phyloP scores from a whole-genome alignment of 2,329 filamentous ascomycete genomes.

The Stachybotrys echinatus region DNA sequence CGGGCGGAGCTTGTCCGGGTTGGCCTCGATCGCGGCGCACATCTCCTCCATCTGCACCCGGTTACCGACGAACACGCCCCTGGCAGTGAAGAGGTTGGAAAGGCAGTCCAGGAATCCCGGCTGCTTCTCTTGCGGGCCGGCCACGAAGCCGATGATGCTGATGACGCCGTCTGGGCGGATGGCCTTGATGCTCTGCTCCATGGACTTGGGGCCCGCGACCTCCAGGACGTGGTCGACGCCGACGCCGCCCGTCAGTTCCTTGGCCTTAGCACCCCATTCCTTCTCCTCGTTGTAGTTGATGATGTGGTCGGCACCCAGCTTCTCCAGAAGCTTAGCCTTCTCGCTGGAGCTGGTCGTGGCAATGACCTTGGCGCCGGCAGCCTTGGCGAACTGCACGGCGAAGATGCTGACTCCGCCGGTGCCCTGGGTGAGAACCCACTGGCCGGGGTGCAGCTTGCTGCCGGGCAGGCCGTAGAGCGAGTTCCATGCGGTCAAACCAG shows the following conservation, averaged over 20 bases:
- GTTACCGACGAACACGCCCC: constrained; percentile 42
- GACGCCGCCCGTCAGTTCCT: constrained; percentile 33
- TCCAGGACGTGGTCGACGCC: constrained; percentile 45
- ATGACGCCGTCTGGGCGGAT: constrained; percentile 42
- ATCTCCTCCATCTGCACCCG: constrained; percentile 46
- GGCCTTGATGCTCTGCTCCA: constrained; percentile 38
- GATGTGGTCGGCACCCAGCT: constrained; percentile 43
- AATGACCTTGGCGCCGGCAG: constrained; percentile 41
- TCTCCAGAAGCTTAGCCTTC: constrained; percentile 37
- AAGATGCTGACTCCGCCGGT: constrained; percentile 66
- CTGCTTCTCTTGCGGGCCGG: constrained; percentile 17
- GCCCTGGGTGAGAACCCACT: constrained; percentile 62
- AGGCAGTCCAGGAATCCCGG: constrained; percentile 28
- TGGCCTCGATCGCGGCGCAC: constrained; percentile 41
- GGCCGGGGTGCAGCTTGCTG: constrained; percentile 43
- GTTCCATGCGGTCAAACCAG: constrained; percentile 62
- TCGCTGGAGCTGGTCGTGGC: constrained; percentile 40
- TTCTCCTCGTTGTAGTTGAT: constrained; percentile 43
- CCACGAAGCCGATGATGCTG: constrained; percentile 32
- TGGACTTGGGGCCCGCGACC: constrained; percentile 38
- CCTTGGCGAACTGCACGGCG: constrained; percentile 53
- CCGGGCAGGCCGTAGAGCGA: constrained; percentile 52
- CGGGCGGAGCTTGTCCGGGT: constrained; percentile 35
- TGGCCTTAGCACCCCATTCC: constrained; percentile 40
- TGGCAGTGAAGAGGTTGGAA: constrained; percentile 29